phyloP scores from a whole-genome alignment of 257 asterid genomes.

The Fraxinus cuspidata region DNA sequence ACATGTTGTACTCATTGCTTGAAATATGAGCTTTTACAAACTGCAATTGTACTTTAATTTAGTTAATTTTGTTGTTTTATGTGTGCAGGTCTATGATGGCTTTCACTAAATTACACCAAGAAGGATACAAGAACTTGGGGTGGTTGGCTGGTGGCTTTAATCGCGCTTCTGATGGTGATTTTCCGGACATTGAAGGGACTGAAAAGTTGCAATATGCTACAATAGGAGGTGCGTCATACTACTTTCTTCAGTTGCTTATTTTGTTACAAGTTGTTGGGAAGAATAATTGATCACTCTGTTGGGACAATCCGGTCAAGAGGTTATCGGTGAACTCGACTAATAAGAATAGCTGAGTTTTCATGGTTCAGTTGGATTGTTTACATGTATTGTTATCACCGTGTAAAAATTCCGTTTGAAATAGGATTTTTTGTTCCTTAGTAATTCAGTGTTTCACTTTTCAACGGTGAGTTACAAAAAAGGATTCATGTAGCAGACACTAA shows the following conservation, averaged over 20 bases:
- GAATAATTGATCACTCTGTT: conserved; percentile 31
- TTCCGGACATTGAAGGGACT: conserved; percentile 64
- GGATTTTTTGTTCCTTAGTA: not conserved
- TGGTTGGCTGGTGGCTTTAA: conserved; percentile 89
- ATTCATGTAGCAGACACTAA: not conserved
- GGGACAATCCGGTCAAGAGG: not conserved
- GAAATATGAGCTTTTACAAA: not conserved
- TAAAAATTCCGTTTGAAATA: not conserved
- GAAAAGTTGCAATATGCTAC: conserved; percentile 90
- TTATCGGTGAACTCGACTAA: too few species aligned
- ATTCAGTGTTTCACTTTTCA: not conserved
- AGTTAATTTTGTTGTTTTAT: conserved; percentile 3
- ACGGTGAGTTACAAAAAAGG: not conserved
- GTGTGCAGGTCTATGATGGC: conserved; percentile 74
- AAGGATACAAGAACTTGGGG: conserved; percentile 79
- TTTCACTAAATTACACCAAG: conserved; percentile 50
- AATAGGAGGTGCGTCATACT: conserved; percentile 79
- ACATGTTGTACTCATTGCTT: not conserved
- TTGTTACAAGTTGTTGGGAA: conserved; percentile 61
- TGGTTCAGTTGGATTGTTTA: too few species aligned
- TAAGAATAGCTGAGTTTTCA: not conserved
- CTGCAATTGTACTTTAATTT: not conserved
- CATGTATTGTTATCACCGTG: not conserved
- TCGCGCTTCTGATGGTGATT: conserved; percentile 53
- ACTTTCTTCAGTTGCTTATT: conserved; percentile 75